Percentiles rank a stretch among this genome's conserved stretches.
These are phyloP conservation scores for Carex scoparia DNA, from an alignment of 176 grass and related monocot genomes.

Conservation along the genomic window DNA sequence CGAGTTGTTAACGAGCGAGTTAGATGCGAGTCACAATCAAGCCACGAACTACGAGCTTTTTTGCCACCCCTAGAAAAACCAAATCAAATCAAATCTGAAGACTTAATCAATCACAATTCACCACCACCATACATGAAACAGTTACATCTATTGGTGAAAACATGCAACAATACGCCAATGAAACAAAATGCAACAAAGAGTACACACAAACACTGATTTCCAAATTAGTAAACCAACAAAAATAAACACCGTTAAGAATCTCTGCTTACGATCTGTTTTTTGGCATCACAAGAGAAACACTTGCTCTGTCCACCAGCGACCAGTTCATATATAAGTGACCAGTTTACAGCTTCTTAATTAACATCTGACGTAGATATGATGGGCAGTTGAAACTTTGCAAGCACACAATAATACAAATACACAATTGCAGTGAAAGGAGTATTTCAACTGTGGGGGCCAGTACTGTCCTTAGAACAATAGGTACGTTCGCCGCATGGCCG, in stretches of 20 bases:
- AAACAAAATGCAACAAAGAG: background rate
- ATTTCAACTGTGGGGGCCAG: background rate
- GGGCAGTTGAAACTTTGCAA: background rate
- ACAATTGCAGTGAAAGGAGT: background rate
- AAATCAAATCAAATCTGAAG: no score
- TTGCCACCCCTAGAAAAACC: no score
- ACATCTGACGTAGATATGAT: background rate
- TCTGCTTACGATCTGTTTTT: background rate
- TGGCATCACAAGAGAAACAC: no score
- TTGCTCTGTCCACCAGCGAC: no score
- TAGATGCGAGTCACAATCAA: no score
- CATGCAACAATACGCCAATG: no score
- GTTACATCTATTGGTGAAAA: no score
- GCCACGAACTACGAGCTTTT: no score
- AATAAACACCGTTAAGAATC: no score
- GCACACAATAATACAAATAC: background rate
- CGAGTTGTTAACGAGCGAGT: no score
- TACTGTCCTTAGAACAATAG: accelerated
- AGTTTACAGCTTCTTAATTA: background rate
- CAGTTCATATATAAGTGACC: background rate
- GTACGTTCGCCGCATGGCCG: background rate
- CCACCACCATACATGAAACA: no score
- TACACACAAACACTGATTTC: background rate
- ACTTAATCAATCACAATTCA: no score
- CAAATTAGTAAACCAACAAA: background rate